Base-by-base conservation (phyloP, 345 rosid species). In the Populus alba region DNA sequence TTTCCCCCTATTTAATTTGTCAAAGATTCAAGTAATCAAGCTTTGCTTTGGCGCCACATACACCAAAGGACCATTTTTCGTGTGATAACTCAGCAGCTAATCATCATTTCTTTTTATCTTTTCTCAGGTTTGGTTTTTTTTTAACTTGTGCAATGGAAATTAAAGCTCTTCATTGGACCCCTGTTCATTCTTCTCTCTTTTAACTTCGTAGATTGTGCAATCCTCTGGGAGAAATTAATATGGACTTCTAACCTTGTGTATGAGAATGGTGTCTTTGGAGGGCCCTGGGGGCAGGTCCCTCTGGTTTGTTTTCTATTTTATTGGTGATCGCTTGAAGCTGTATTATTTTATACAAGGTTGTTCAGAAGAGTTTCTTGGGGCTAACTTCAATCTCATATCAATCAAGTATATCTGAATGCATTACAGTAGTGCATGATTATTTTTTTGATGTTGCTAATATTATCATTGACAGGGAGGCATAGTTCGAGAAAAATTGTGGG, bases 401-500 rank as follows among this genome's bases (percentile, higher is more conserved):
- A 43, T 38, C 22, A 17, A 45, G 27, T 11, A 11, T 17, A 35
- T 15, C 11, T 69, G 6, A 43, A 45, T 33, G 35, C 74, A 9
- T 5, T 31, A 16, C 23, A 13, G 37, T 43, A 16, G 61, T 77
- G 47, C 38, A 8, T 38, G 55, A 45, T 73, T 10, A 20, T 35
- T 45, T 17, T 16, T 22, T 18, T 31, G 17, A 33, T 75, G 12
- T 23, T 66, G 6, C 63, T 55, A 16, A 68, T 59, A 37, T 75
- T 59, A 45, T 71, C 66, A 3, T 73, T 47, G 65, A 66, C 80
- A 94, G 99, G 98, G 99, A 71, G 97, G 99, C 51, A 37, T 88
- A 8, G 87, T 94, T 61, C 87, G 98, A 81, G 97, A 92, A 83
- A 89, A 92, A 59, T 75, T 96, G 59, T 96, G 99, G 97, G 97